Evolutionary conservation across 345 rosid genomes (phyloP).

Genomic region (Aquilaria yunnanensis): DNA sequence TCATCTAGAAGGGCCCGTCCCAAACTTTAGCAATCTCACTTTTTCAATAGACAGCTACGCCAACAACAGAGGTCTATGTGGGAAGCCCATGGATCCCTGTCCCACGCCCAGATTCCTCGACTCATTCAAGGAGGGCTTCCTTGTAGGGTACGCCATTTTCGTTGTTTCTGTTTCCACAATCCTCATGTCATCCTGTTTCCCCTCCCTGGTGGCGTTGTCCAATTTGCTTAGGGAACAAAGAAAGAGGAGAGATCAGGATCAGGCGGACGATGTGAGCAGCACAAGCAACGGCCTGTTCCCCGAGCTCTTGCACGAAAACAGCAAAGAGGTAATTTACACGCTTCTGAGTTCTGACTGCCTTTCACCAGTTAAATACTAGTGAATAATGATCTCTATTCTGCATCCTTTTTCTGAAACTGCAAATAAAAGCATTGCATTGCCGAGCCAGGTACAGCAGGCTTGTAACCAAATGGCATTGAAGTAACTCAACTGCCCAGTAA

Average conservation of each 20-base stretch:
- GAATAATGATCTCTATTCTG: too few species aligned
- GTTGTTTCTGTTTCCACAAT: background rate
- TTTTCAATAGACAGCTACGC: slow-evolving; percentile 2
- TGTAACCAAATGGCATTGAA: too few species aligned
- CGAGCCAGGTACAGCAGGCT: too few species aligned
- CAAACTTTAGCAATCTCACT: background rate
- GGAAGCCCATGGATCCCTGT: slow-evolving; percentile 10
- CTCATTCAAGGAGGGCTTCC: slow-evolving; percentile 5
- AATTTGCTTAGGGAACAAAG: background rate
- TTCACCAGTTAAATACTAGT: background rate
- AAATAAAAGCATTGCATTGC: too few species aligned
- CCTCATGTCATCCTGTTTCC: slow-evolving; percentile 7
- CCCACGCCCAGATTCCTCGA: too few species aligned
- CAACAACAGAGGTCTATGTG: slow-evolving; percentile 19
- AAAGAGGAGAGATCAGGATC: background rate
- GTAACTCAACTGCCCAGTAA: too few species aligned
- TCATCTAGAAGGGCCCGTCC: slow-evolving; percentile 19
- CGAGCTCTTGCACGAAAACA: slow-evolving; percentile 4
- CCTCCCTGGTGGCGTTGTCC: background rate
- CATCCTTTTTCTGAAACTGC: too few species aligned
- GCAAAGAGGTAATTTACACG: background rate
- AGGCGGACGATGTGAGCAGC: background rate
- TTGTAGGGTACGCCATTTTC: slow-evolving; percentile 1
- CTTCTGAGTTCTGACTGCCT: too few species aligned
- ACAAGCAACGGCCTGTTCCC: background rate